Conservation (phyloP, 1,284 basidiomycete species). For the Violaceomyces palustris region DNA sequence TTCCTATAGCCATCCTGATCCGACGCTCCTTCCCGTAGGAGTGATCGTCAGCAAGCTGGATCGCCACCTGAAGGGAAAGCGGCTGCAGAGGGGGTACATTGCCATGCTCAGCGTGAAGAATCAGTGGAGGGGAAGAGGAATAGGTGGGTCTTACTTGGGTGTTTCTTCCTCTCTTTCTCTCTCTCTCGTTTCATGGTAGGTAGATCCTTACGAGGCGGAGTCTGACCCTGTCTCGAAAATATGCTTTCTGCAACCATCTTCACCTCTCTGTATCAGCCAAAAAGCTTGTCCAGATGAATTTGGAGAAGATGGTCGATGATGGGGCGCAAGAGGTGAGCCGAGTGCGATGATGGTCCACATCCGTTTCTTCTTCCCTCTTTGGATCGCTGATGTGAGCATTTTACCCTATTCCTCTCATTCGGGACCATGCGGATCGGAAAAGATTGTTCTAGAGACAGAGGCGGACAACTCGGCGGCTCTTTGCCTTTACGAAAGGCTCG, state of each 20-base stretch:
- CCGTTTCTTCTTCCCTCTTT: neutral
- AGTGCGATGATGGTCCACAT: conserved; percentile 32
- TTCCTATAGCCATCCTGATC: too few species aligned
- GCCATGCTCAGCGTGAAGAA: conserved; percentile 69
- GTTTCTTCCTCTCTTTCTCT: too few species aligned
- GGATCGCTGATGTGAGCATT: neutral
- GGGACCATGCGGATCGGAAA: conserved; percentile 56
- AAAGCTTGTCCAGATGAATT: conserved; percentile 59
- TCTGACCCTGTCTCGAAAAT: too few species aligned
- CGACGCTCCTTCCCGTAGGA: conserved; percentile 57
- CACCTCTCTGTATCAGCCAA: too few species aligned
- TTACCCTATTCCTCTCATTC: neutral
- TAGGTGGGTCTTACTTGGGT: conserved; percentile 65
- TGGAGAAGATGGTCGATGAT: conserved; percentile 71
- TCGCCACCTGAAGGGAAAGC: conserved; percentile 61
- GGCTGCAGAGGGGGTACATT: conserved; percentile 83
- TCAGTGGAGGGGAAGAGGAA: conserved; percentile 60
- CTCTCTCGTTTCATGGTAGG: too few species aligned
- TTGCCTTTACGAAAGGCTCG: conserved; percentile 80
- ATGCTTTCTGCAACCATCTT: too few species aligned
- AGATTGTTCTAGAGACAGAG: conserved; percentile 95
- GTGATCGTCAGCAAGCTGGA: conserved; percentile 95
- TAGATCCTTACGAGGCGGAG: too few species aligned
- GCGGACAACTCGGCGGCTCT: conserved; percentile 84
- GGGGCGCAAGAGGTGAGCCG: conserved; percentile 87